A percentile compares a stretch with the other conserved stretches of the same genome.
These are phyloP conservation scores for Stemphylium beticola DNA, from an alignment of 2,329 filamentous ascomycete genomes.

Conservation along the genomic window DNA sequence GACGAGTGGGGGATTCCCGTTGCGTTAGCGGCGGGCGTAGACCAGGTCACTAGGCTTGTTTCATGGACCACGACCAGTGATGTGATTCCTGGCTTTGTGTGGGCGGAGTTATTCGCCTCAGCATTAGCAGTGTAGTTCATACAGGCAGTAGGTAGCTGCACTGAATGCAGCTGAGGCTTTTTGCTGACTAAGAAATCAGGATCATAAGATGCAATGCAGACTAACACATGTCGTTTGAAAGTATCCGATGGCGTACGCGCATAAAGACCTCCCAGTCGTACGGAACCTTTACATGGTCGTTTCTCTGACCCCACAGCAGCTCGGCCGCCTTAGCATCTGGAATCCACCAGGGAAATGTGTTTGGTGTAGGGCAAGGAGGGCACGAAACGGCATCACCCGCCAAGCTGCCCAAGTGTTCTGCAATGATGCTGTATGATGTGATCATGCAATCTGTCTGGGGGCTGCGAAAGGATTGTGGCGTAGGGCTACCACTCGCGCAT, in stretches of 20 bases:
- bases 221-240: no score
- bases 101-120: no score
- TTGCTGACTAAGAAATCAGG: no score
- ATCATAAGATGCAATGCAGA: no score
- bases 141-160: no score
- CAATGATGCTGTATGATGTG: not conserved
- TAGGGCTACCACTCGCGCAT: constrained; percentile 3
- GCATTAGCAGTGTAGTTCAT: no score
- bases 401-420: not conserved
- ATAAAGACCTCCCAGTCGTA: no score
- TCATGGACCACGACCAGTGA: not conserved
- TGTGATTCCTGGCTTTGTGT: no score
- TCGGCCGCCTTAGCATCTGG: not conserved
- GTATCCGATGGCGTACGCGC: no score
- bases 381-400: not conserved
- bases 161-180: no score
- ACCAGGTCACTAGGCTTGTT: not conserved
- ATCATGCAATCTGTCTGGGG: not conserved
- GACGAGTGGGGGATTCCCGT: not conserved
- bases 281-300: not conserved
- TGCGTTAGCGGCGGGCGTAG: constrained; percentile 1
- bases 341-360: not conserved
- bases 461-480: not conserved
- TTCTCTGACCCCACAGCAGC: not conserved
- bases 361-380: not conserved